Base-by-base conservation (phyloP, 805 yeast genomes). In the Barnettozyma pratensis region DNA sequence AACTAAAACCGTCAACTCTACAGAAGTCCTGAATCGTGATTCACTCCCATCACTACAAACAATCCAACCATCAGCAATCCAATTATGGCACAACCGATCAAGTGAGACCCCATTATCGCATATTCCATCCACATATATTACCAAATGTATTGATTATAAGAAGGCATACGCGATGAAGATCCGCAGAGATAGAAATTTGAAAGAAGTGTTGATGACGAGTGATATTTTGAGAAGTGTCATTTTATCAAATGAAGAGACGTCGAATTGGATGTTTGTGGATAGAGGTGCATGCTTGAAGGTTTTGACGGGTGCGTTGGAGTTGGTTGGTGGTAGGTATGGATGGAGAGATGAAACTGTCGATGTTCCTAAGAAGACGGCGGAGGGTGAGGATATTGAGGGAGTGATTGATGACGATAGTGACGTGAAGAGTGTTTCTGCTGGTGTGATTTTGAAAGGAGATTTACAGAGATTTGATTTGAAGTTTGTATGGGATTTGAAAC, bases 141-240 rank as follows among this genome's bases (percentile, higher is more conserved):
- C 46, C 4, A 34, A 43, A 32, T 49, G 49, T 35, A 43, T 49
- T 34, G 27, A 39, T 9, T 39, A 39, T n/a, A 46, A 46, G 31
- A 41, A 46, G 26, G 14, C 45, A 7, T 31, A 31, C 32, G 26
- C 27, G 34, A 42, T 28, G 36, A n/a, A 36, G 26, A 7, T 27
- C 44, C 37, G 11, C 40, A 28, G 12, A 31, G 34, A 11, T 31
- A 8, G 11, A 31, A 31, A 31, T 32, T 31, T 11, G 35, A 32
- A 19, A 38, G 46, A 32, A n/a, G 31, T 27, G 10, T 29, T 19
- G 11, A 37, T 52, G 2, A 51, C 39, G 28, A 30, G 51, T 28
- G 56, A 53, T 46, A 44, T 48, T 4, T 26, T 53, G 8, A 43
- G 56, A 44, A 48, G 54, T 47, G 47, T 41, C 4, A n/a, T 52